Evolutionary conservation across 257 asterid species (phyloP), one percentile per base, ranked within the genome.

Genomic region (Ilex asprella): DNA sequence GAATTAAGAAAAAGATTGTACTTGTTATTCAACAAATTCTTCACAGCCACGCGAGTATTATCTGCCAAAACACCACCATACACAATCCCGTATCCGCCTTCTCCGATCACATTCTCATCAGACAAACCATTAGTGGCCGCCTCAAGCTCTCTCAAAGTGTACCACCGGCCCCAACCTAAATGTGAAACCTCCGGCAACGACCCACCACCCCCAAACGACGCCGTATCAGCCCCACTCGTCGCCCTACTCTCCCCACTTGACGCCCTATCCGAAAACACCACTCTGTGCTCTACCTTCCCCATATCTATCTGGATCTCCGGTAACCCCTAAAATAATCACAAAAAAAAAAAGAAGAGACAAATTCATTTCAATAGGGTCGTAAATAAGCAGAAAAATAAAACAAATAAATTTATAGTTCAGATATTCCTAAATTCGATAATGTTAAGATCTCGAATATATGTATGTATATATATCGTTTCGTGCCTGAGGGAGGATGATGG

Each of bases 101-200:
- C 95, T 59, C 97, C 97, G 3, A 91, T 91, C 63, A 91, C 96
- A 76, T 86, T 91, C 83, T 86, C 97, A 63, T 84, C 89, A 2
- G 93, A 71, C 71, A 91, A 84, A 14, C 95, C 92, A 81, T 91
- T 82, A 7, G 95, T 87, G n/a, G 96, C 96, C 2, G 86, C 95
- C 81, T 91, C 98, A 2, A 92, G 98, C 79, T 92, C 98, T 77
- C 98, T 81, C 76, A 92, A 73, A 21, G 97, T 92, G 72, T 92
- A 92, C 97, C 95, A 92, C 59, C 95, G 78, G 68, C 98, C 98
- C 98, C 98, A 92, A 21, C 98, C 98, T 80, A 92, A 73, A 78
- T 92, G 97, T 2, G 98, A 92, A 59, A 92, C 97, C 73, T 88
- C 98, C 3, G 98, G 97, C 80, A 92, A 73, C 16, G 79, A 67